Evolutionary conservation across 2,329 filamentous ascomycete species (phyloP), one percentile per base, ranked within the genome.

Genomic region (Aureobasidium sp.): DNA sequence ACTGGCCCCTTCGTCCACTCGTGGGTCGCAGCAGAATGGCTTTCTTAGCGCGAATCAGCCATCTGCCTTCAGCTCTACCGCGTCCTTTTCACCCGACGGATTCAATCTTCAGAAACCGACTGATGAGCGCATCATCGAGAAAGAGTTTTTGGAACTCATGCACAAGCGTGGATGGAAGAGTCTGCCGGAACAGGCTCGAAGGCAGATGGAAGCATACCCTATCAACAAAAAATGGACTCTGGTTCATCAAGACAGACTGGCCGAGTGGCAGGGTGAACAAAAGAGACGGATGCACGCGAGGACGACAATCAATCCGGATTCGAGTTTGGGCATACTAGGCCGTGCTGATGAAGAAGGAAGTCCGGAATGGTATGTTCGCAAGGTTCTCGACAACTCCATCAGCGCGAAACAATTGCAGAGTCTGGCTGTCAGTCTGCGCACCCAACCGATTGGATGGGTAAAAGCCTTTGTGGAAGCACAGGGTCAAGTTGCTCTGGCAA

Each of bases 141-240:
- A 90, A 64, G 88, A 95, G 75, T 97, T 97, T 65, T 77, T 90
- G 63, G 85, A 89, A 49, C 74, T 98, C 59, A 97, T 98, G 93
- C 88, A 95, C 65, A 96, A 96, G 72, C 83, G 93, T 72, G 93
- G 91, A 59, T 97, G 90, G 88, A 93, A 95, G 72, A 94, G 94
- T 69, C 75, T 98, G 59, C 93, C 93, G 4, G 93, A 98, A 65
- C 89, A 95, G 72, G 93, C 93, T 25, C 83, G 86, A 61, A 80
- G 91, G 57, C 93, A 97, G 74, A 97, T 98, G 91, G 81, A 93
- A 71, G 90, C 90, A 32, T 97, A 98, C 67, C 88, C 90, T 12
- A 81, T 93, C 7, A 81, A 84, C 59, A 97, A 97, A 77, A 98
- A 97, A 72, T 98, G 93, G 93, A 96, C 90, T 1, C 74, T 98